Evolutionary conservation across 1,284 basidiomycete genomes (phyloP).

Genomic region (Ganoderma meredithae): DNA sequence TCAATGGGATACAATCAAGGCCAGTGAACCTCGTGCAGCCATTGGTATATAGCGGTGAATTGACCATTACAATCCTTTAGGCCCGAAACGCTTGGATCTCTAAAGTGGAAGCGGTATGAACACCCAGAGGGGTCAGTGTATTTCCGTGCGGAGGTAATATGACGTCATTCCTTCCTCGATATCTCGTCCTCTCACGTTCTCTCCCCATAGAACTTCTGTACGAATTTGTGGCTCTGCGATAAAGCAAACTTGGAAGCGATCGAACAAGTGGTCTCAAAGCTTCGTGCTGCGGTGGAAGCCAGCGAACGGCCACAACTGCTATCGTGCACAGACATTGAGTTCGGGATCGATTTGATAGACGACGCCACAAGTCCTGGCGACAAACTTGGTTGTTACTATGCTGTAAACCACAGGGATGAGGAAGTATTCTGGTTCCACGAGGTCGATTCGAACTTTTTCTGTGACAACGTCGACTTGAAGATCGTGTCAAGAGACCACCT

Average conservation of each 20-base stretch:
- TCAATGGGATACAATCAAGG: background rate
- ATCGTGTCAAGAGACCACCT: conserved; percentile 1
- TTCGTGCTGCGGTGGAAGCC: background rate
- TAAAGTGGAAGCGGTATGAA: background rate
- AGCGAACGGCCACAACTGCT: background rate
- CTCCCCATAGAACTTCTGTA: background rate
- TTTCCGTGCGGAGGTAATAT: conserved; percentile 1
- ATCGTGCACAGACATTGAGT: background rate
- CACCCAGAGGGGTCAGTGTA: conserved; percentile 5
- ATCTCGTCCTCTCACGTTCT: background rate
- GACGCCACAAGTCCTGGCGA: background rate
- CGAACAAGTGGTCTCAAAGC: background rate
- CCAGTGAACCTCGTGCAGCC: background rate
- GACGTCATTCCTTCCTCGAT: background rate
- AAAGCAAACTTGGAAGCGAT: background rate
- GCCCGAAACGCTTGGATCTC: background rate
- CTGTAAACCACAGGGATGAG: background rate
- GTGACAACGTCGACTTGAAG: background rate
- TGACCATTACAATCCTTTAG: background rate
- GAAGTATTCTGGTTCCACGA: background rate
- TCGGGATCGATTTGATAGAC: background rate
- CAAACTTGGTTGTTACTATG: conserved; percentile 1
- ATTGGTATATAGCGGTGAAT: background rate
- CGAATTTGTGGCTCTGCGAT: conserved; percentile 1
- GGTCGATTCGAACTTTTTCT: background rate